Evolutionary conservation across 129 eudicot genomes (phyloP).

Genomic region (Chrysanthemum lavandulifolium): DNA sequence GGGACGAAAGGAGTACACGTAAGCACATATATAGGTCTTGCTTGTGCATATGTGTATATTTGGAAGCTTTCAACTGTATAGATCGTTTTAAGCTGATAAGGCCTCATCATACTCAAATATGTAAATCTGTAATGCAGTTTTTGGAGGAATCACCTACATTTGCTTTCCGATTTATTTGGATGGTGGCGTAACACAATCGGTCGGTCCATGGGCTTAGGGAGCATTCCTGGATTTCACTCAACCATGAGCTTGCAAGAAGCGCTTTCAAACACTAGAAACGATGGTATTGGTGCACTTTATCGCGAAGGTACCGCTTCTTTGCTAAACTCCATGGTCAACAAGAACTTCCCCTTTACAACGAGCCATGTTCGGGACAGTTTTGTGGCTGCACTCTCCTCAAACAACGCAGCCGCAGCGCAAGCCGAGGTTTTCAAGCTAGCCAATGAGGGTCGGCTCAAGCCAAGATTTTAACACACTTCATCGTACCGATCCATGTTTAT

Average conservation of each 20-base stretch:
- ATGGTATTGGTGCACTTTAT: constrained; percentile 67
- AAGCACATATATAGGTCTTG: not conserved
- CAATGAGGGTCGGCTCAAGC: constrained; percentile 65
- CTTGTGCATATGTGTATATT: not conserved
- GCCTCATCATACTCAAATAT: no score
- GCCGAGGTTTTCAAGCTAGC: constrained; percentile 78
- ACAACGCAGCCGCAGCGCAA: constrained; percentile 68
- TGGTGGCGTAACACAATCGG: constrained; percentile 55
- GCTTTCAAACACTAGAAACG: constrained; percentile 60
- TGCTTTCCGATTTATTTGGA: constrained; percentile 51
- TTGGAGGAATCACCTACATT: constrained; percentile 62
- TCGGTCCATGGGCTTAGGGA: constrained; percentile 41
- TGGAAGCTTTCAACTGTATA: not conserved
- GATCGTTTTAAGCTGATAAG: no score
- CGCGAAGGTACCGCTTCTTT: constrained; percentile 81
- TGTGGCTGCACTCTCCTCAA: constrained; percentile 49
- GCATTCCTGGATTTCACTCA: constrained; percentile 49
- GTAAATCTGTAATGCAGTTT: constrained; percentile 36
- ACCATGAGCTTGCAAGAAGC: constrained; percentile 50
- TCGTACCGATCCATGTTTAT: not conserved
- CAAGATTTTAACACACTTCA: constrained; percentile 30
- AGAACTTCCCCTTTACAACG: constrained; percentile 59
- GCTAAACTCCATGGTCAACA: constrained; percentile 67
- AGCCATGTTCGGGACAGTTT: constrained; percentile 59
- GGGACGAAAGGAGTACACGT: no score